Evolutionary conservation across 108 stramenopile genomes (phyloP), one percentile per base, ranked within the genome.

Genomic region (Fragilaria crotonensis): DNA sequence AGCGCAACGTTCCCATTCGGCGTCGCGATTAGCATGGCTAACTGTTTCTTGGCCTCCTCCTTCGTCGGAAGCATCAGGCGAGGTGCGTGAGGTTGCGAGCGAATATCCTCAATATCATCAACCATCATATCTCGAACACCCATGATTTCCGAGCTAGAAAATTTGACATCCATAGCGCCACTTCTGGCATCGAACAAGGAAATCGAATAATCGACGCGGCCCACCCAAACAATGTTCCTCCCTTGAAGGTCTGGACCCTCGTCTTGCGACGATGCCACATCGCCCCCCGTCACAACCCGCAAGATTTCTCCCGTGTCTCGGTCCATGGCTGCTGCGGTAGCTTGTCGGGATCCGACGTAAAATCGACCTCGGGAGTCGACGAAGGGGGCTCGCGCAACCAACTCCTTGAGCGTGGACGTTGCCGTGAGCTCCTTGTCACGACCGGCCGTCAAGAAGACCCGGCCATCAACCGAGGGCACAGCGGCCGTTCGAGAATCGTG

Each of bases 391-490:
- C 84, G 56, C 21, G 69, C 68, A 0, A 84, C 88, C 2, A 93
- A 62, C 29, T 93, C 88, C 33, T 71, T 76, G 17, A 87, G 74
- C 19, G 77, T 68, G 14, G 78, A 76, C 31, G 63, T 75, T 5
- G 72, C 73, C 20, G 84, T 74, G 7, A 80, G 57, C 4, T 75
- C 83, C 5, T 64, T 63, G n/a, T 64, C 48, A 31, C 26, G 63
- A n/a, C 64, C 73, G 22, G 73, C 62, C 14, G 90, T 86, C 19
- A 85, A 59, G 52, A 80, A 88, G 7, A 77, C 74, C 14, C n/a
- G n/a, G n/a, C n/a, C 90, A 65, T 92, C 90, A 45, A 92, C 68
- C 14, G 80, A 82, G 7, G 90, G 90, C 3, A 91, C 84, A 21
- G 84, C 90, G 5, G 68, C 68, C 31, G 58, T 76, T 25, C 57